Percentiles rank a stretch among this genome's conserved stretches.
Conservation (phyloP, 768 basidiomycete species). For the Lactifluus hygrophoroides region DNA sequence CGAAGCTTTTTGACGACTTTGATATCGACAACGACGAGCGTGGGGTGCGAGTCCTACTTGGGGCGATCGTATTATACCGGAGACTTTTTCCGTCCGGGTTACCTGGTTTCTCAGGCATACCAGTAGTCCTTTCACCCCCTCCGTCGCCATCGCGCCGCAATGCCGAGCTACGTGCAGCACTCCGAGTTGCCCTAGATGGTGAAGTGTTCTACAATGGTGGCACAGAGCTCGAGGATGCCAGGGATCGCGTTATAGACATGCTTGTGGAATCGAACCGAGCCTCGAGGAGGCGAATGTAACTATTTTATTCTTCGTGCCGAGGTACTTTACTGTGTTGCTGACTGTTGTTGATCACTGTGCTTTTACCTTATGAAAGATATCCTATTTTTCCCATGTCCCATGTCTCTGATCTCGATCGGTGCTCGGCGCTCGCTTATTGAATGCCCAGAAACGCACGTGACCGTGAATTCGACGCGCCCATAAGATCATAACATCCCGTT, state of each 20-base stretch:
- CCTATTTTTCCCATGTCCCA: neutral
- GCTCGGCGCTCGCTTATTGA: too few species aligned
- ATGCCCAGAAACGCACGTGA: too few species aligned
- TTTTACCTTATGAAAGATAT: neutral
- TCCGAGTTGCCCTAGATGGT: constrained; percentile 50
- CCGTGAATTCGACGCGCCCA: too few species aligned
- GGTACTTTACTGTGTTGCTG: constrained; percentile 5
- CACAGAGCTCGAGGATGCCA: constrained; percentile 54
- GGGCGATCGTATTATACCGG: constrained; percentile 52
- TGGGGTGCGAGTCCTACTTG: constrained; percentile 48
- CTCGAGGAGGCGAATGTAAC: constrained; percentile 14
- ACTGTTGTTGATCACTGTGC: neutral
- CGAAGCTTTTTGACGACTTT: constrained; percentile 20
- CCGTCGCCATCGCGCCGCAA: constrained; percentile 41
- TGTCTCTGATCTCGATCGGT: neutral
- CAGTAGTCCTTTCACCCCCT: constrained; percentile 47
- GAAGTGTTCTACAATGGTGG: constrained; percentile 36
- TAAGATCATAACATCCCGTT: neutral
- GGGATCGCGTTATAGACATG: constrained; percentile 70
- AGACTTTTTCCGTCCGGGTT: constrained; percentile 43
- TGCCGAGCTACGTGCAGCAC: constrained; percentile 32
- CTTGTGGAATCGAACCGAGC: constrained; percentile 32
- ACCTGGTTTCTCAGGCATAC: constrained; percentile 21
- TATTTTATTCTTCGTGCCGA: constrained; percentile 17
- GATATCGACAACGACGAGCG: constrained; percentile 33